phyloP scores from a whole-genome alignment of 345 rosid species.

The Psidium guajava region DNA sequence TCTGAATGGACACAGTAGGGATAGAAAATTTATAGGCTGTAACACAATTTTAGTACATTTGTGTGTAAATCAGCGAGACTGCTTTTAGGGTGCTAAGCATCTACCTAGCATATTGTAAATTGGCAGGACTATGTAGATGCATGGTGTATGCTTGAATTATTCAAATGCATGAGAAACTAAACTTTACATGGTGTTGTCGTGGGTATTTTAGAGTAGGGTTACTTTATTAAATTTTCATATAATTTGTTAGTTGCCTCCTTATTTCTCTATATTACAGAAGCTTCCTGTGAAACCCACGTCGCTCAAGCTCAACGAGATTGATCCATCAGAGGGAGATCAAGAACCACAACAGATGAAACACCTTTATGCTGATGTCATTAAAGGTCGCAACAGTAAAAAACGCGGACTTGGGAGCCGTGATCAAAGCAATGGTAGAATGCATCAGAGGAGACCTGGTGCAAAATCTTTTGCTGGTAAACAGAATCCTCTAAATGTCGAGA shows the following conservation, averaged over 20 bases:
- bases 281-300: slow-evolving; percentile 33
- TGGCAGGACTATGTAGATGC: background rate
- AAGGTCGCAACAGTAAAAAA: slow-evolving; percentile 31
- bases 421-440: slow-evolving; percentile 41
- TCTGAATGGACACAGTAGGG: background rate
- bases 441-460: slow-evolving; percentile 34
- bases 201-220: background rate
- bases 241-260: background rate
- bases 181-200: background rate
- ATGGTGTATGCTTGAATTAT: background rate
- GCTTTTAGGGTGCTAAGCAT: background rate
- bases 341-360: slow-evolving; percentile 14
- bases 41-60: background rate
- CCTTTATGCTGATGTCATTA: slow-evolving; percentile 18
- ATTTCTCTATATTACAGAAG: slow-evolving; percentile 32
- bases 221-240: background rate
- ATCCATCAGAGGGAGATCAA: slow-evolving; percentile 27
- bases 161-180: background rate
- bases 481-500: slow-evolving; percentile 22
- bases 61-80: background rate
- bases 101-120: background rate
- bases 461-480: slow-evolving; percentile 24
- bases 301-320: slow-evolving; percentile 37
- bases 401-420: slow-evolving; percentile 51
- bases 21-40: background rate